phyloP scores from a whole-genome alignment of 345 rosid species.

The Euphorbia pulcherrima region DNA sequence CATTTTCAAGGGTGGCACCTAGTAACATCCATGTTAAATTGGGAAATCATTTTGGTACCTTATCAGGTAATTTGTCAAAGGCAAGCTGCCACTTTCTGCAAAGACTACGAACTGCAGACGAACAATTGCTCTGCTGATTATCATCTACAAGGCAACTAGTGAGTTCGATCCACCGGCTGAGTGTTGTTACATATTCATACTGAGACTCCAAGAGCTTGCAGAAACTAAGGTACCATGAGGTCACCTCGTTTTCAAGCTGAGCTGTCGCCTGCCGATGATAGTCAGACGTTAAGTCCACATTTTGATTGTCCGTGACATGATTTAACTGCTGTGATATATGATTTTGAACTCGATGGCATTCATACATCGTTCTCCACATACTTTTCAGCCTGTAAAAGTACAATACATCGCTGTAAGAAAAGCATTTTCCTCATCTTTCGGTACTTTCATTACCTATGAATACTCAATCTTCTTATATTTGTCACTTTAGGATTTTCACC shows the following conservation, averaged over 20 bases:
- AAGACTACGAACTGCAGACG: slow-evolving; percentile 49
- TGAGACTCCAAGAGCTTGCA: slow-evolving; percentile 62
- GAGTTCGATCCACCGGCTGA: slow-evolving; percentile 60
- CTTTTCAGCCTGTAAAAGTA: slow-evolving; percentile 46
- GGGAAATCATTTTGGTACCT: slow-evolving; percentile 38
- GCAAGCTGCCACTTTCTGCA: slow-evolving; percentile 63
- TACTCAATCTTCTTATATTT: no score
- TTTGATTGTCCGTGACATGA: slow-evolving; percentile 46
- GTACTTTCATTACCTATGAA: no score
- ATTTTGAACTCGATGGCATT: slow-evolving; percentile 71
- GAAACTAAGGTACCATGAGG: slow-evolving; percentile 69
- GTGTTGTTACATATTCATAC: slow-evolving; percentile 61
- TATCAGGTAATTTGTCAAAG: slow-evolving; percentile 62
- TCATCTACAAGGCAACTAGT: slow-evolving; percentile 49
- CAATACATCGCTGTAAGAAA: background rate
- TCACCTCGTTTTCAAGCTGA: slow-evolving; percentile 74
- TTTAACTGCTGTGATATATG: slow-evolving; percentile 65
- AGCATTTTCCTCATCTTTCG: background rate
- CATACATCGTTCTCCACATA: slow-evolving; percentile 76
- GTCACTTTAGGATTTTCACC: no score
- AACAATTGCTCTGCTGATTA: slow-evolving; percentile 43
- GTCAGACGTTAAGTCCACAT: slow-evolving; percentile 52
- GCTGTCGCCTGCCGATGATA: slow-evolving; percentile 65
- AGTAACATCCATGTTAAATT: background rate
- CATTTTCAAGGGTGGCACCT: no score